phyloP scores from a whole-genome alignment of 2,329 filamentous ascomycete species.

The Aureobasidium uvarum region DNA sequence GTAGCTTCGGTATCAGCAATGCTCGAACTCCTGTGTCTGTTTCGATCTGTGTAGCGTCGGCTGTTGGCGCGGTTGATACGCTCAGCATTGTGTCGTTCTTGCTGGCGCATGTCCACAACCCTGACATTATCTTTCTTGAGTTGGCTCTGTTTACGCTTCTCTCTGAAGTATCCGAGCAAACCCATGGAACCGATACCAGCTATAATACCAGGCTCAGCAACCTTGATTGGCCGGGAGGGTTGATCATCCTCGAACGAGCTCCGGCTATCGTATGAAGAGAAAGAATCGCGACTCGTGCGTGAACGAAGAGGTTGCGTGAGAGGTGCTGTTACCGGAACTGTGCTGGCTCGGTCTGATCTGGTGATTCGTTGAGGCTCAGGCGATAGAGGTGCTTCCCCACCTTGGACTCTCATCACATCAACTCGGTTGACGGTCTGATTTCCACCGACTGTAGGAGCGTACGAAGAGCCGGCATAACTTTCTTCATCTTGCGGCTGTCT shows the following conservation, averaged over 20 bases:
- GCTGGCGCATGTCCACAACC: conserved; percentile 54
- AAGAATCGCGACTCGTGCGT: conserved; percentile 27
- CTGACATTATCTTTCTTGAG: conserved; percentile 60
- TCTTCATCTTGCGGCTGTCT: conserved; percentile 53
- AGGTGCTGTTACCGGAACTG: conserved; percentile 6
- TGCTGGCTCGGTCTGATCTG: conserved; percentile 17
- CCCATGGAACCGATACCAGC: conserved; percentile 51
- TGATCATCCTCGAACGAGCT: conserved; percentile 27
- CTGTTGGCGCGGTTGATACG: conserved; percentile 35
- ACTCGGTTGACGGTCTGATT: conserved; percentile 47
- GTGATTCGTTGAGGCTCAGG: conserved; percentile 22
- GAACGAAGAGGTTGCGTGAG: conserved; percentile 20
- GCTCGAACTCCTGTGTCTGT: conserved; percentile 34
- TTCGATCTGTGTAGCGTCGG: conserved; percentile 35
- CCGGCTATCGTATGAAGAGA: conserved; percentile 28
- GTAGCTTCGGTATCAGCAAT: conserved; percentile 37
- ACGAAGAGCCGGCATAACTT: conserved; percentile 54
- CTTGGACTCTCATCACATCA: conserved; percentile 52
- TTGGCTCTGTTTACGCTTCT: conserved; percentile 52
- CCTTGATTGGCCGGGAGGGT: conserved; percentile 24
- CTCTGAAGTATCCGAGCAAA: conserved; percentile 43
- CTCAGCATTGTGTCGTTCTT: conserved; percentile 46
- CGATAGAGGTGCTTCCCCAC: conserved; percentile 28
- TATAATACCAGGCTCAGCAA: conserved; percentile 41
- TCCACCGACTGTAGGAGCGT: conserved; percentile 47